Conservation (phyloP, 495 filamentous ascomycete species). For the Neurospora sp. region DNA sequence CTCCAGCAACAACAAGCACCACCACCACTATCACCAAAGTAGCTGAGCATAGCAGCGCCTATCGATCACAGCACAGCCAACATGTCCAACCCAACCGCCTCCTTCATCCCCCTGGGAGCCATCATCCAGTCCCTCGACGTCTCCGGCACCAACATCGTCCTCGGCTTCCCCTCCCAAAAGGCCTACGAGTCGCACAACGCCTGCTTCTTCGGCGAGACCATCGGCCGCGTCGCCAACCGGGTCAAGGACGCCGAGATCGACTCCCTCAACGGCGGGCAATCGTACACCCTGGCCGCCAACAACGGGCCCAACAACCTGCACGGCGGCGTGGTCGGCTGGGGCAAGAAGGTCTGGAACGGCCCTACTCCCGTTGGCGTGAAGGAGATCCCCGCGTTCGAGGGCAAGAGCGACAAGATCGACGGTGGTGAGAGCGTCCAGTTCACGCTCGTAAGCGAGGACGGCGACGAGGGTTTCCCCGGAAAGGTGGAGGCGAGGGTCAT, state of each 20-base stretch:
- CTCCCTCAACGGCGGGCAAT: constrained; percentile 57
- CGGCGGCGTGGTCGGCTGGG: constrained; percentile 76
- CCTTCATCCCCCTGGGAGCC: constrained; percentile 75
- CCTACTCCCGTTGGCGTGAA: constrained; percentile 48
- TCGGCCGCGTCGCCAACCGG: constrained; percentile 86
- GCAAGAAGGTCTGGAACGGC: constrained; percentile 71
- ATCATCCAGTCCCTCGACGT: constrained; percentile 80
- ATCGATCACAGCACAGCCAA: neutral
- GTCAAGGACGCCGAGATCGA: constrained; percentile 62
- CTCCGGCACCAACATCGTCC: constrained; percentile 72
- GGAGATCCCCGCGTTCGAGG: constrained; percentile 33
- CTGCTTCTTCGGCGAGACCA: constrained; percentile 84
- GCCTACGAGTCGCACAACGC: constrained; percentile 64
- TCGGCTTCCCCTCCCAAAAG: constrained; percentile 63
- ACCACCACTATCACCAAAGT: neutral
- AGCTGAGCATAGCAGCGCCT: neutral
- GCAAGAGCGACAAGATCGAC: constrained; percentile 47
- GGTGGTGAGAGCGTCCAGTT: constrained; percentile 72
- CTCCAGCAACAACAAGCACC: neutral
- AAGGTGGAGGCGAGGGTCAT: constrained; percentile 67
- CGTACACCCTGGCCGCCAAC: constrained; percentile 61
- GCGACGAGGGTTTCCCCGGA: constrained; percentile 81
- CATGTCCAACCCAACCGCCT: constrained; percentile 39
- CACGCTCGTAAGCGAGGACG: constrained; percentile 59
- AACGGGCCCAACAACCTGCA: constrained; percentile 73